phyloP scores from a whole-genome alignment of 2,329 filamentous ascomycete genomes.

The Phialemoniopsis sp. region DNA sequence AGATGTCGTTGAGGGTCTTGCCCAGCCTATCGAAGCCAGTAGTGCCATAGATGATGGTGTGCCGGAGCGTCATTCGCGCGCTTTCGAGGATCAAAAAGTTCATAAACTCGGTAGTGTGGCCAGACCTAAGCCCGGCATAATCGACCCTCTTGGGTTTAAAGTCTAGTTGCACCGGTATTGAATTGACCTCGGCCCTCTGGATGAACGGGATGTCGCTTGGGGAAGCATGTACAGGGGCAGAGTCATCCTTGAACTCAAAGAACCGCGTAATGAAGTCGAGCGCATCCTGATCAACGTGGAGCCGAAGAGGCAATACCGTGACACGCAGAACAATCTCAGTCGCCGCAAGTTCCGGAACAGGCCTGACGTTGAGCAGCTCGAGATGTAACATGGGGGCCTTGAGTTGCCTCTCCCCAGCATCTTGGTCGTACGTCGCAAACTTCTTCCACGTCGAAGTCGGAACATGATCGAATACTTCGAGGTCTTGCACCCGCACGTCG shows the following conservation, averaged over 20 bases:
- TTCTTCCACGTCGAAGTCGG: conserved; percentile 98
- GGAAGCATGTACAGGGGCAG: conserved; percentile 46
- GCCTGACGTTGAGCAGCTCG: conserved; percentile 83
- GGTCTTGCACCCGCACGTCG: conserved; percentile 74
- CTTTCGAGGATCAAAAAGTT: conserved; percentile 94
- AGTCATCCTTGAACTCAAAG: conserved; percentile 93
- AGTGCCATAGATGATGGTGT: conserved; percentile 89
- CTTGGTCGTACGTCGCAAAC: conserved; percentile 89
- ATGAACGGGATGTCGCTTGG: conserved; percentile 78
- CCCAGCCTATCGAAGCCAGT: conserved; percentile 88
- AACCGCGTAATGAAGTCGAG: conserved; percentile 96
- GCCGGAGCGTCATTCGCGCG: conserved; percentile 78
- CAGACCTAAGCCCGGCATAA: conserved; percentile 86
- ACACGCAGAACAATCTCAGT: conserved; percentile 84
- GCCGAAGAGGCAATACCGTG: conserved; percentile 74
- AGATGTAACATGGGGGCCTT: conserved; percentile 86
- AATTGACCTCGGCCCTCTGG: conserved; percentile 82
- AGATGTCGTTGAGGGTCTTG: conserved; percentile 88
- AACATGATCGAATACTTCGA: conserved; percentile 92
- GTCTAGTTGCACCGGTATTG: conserved; percentile 78
- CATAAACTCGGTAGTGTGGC: conserved; percentile 96
- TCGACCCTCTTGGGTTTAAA: conserved; percentile 99
- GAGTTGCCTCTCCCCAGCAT: conserved; percentile 81
- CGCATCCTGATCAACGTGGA: conserved; percentile 96
- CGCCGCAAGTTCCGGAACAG: conserved; percentile 76